These are phyloP conservation scores for Aspergillus felis DNA, from an alignment of 2,329 filamentous ascomycete genomes.

Conservation along the genomic window DNA sequence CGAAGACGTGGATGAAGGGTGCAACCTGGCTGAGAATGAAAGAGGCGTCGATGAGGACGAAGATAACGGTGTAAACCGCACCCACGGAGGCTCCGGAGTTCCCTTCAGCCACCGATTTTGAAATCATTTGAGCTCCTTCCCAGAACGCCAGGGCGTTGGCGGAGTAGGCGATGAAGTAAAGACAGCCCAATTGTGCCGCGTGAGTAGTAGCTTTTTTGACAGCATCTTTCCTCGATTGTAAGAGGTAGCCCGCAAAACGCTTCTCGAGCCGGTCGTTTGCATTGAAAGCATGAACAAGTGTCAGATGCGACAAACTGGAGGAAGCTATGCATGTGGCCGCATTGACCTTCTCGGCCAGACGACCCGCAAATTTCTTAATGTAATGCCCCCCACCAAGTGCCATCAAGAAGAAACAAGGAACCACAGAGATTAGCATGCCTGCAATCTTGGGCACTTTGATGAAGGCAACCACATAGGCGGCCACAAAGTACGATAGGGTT, in stretches of 20 bases:
- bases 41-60: slow-evolving; percentile 36
- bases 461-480: slow-evolving; percentile 64
- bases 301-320: slow-evolving; percentile 57
- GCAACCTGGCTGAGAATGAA: slow-evolving; percentile 37
- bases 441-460: slow-evolving; percentile 60
- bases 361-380: slow-evolving; percentile 45
- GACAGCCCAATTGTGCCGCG: slow-evolving; percentile 55
- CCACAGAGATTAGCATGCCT: slow-evolving; percentile 59
- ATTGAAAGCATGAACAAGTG: slow-evolving; percentile 61
- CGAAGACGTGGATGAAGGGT: slow-evolving; percentile 45
- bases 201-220: slow-evolving; percentile 56
- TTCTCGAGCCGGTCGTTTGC: slow-evolving; percentile 56
- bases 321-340: slow-evolving; percentile 60
- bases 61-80: slow-evolving; percentile 36
- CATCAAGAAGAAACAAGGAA: slow-evolving; percentile 61
- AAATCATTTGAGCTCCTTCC: slow-evolving; percentile 58
- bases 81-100: slow-evolving; percentile 26
- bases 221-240: slow-evolving; percentile 47
- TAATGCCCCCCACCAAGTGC: slow-evolving; percentile 53
- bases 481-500: slow-evolving; percentile 62
- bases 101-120: slow-evolving; percentile 24
- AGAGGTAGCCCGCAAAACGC: slow-evolving; percentile 53
- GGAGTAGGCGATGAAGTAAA: slow-evolving; percentile 65
- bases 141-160: slow-evolving; percentile 65
- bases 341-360: slow-evolving; percentile 50